A percentile compares a stretch with the other conserved stretches of the same genome.
Evolutionary conservation across 164 flowering plant genomes (phyloP).

Genomic region (Protea cynaroides): DNA sequence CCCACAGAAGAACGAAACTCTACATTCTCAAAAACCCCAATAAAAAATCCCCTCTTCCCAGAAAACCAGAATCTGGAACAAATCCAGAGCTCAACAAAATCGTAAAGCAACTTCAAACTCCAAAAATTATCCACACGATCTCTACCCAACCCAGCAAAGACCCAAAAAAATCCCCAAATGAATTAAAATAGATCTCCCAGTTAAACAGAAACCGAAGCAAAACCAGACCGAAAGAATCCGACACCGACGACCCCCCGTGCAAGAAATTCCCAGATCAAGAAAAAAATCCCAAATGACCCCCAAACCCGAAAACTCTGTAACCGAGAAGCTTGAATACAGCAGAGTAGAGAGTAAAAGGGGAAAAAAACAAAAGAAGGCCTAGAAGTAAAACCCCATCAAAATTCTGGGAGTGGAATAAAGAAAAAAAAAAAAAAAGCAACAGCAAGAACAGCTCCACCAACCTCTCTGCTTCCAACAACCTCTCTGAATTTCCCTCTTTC

Average conservation of each 20-base stretch:
- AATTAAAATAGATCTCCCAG: neutral
- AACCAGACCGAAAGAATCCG: conserved; percentile 3
- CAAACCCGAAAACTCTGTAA: conserved; percentile 3
- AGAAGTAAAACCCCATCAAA: neutral
- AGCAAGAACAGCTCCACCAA: conserved; percentile 4
- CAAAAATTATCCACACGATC: neutral
- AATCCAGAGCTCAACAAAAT: neutral
- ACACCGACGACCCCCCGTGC: no score
- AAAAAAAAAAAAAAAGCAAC: neutral
- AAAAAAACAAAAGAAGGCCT: neutral
- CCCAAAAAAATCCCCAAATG: conserved; percentile 5
- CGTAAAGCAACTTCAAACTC: conserved; percentile 3
- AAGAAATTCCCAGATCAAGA: neutral
- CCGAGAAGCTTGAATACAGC: neutral
- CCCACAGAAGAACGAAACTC: conserved; percentile 8
- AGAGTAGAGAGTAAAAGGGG: no score
- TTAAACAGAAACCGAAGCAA: neutral
- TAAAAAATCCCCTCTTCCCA: neutral
- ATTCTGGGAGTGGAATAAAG: neutral
- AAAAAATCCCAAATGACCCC: neutral
- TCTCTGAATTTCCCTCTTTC: conserved; percentile 6
- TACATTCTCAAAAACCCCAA: neutral
- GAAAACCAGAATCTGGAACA: neutral
- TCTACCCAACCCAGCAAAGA: conserved; percentile 1
- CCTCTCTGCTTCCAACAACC: conserved; percentile 13